Evolutionary conservation across 768 basidiomycete species (phyloP).

Genomic region (Nevesoporus exiguus): DNA sequence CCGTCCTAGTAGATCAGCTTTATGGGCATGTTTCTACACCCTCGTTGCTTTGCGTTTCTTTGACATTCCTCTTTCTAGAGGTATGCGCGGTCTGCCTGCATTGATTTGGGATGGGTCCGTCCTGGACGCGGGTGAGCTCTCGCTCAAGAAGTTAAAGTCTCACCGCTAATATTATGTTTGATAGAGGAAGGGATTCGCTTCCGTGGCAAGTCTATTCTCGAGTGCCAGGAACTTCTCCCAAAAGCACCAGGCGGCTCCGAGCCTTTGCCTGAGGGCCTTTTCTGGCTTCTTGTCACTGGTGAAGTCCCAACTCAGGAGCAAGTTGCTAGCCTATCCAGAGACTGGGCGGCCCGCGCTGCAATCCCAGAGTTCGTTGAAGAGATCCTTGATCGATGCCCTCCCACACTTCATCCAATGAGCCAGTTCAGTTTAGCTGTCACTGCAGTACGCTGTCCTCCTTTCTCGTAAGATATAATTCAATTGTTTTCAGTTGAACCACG

Average conservation of each 20-base stretch:
- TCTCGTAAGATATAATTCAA: constrained; percentile 1
- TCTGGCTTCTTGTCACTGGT: constrained; percentile 94
- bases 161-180: neutral
- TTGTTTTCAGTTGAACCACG: constrained; percentile 71
- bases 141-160: neutral
- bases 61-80: constrained; percentile 40
- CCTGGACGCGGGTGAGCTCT: constrained; percentile 74
- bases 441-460: constrained; percentile 50
- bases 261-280: constrained; percentile 90
- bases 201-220: constrained; percentile 93
- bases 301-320: constrained; percentile 92
- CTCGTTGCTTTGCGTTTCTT: constrained; percentile 3
- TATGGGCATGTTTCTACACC: constrained; percentile 58
- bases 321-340: constrained; percentile 78
- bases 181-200: constrained; percentile 96
- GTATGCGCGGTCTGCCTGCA: constrained; percentile 87
- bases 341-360: constrained; percentile 91
- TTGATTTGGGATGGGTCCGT: constrained; percentile 99
- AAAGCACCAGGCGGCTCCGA: constrained; percentile 86
- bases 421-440: constrained; percentile 97
- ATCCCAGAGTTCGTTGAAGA: constrained; percentile 97
- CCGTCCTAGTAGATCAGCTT: constrained; percentile 86
- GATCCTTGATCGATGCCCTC: constrained; percentile 88
- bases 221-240: constrained; percentile 81
- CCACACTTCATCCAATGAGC: constrained; percentile 97